A percentile compares a stretch with the other conserved stretches of the same genome.
Conservation (phyloP, 768 basidiomycete species). For the Leccinum incarnatum region DNA sequence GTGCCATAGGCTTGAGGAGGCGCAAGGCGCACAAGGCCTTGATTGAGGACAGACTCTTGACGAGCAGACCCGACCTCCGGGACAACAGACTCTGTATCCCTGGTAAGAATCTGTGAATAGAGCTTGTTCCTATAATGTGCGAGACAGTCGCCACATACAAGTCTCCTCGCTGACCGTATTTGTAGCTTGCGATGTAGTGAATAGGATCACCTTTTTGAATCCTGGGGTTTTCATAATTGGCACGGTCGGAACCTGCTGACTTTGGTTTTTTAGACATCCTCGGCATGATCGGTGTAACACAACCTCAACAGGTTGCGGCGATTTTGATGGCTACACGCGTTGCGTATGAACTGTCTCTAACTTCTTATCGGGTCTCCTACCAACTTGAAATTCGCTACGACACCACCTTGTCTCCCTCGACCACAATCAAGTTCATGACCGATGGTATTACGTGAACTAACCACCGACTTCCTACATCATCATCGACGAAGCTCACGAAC, state of each 20-base stretch:
- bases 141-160: neutral
- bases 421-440: constrained; percentile 99
- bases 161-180: neutral
- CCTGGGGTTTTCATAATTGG: too few species aligned
- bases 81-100: too few species aligned
- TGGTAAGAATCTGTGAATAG: too few species aligned
- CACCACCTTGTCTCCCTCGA: constrained; percentile 83
- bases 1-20: too few species aligned
- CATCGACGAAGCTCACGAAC: constrained; percentile 97
- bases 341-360: constrained; percentile 82
- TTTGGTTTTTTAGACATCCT: constrained; percentile 70
- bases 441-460: constrained; percentile 95
- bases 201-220: too few species aligned
- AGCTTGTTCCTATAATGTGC: neutral
- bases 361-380: constrained; percentile 83
- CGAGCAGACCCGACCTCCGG: too few species aligned
- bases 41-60: too few species aligned
- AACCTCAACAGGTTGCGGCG: constrained; percentile 95
- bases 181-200: too few species aligned
- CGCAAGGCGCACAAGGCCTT: too few species aligned
- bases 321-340: constrained; percentile 95
- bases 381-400: constrained; percentile 87
- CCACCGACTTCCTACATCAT: constrained; percentile 91
- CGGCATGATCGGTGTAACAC: constrained; percentile 97
- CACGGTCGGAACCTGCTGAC: neutral